Conservation (phyloP, 2,329 filamentous ascomycete genomes). For the Aspergillus fumigatiaffinis region DNA sequence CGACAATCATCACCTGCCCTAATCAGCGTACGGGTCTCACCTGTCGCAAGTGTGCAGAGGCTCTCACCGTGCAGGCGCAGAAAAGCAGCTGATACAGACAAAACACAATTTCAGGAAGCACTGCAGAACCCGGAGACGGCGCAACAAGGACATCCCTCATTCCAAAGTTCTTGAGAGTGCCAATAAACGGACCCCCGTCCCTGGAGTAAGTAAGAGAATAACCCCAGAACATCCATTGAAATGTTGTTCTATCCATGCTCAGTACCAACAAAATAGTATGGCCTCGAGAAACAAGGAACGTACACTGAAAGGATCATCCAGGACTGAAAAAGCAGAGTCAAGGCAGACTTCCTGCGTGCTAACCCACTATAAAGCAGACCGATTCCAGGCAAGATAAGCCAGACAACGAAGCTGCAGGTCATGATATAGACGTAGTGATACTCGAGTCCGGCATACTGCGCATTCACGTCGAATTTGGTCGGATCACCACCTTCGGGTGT, state of each 20-base stretch:
- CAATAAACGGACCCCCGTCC: conserved; percentile 59
- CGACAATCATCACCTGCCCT: conserved; percentile 58
- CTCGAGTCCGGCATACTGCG: conserved; percentile 56
- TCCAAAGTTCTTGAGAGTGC: conserved; percentile 59
- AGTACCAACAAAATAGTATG: background rate
- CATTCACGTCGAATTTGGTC: conserved; percentile 52
- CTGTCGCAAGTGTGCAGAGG: background rate
- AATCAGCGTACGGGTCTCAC: background rate
- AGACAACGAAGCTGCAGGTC: conserved; percentile 59
- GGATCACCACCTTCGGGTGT: conserved; percentile 54
- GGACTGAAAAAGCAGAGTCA: conserved; percentile 60
- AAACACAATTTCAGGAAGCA: conserved; percentile 63
- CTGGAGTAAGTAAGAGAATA: conserved; percentile 61
- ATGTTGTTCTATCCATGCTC: conserved; percentile 33
- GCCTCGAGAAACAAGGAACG: conserved; percentile 17
- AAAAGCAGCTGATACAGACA: conserved; percentile 64
- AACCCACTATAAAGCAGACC: conserved; percentile 63
- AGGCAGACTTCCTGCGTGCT: conserved; percentile 58
- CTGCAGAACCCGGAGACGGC: conserved; percentile 54
- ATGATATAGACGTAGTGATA: conserved; percentile 58
- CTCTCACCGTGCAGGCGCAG: conserved; percentile 43
- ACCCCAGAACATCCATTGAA: conserved; percentile 62
- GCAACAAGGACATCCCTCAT: conserved; percentile 58
- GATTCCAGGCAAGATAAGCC: conserved; percentile 64
- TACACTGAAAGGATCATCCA: conserved; percentile 55